A percentile compares a stretch with the other conserved stretches of the same genome.
Conservation (phyloP, 495 filamentous ascomycete genomes). For the Hypoxylon lenormandii region DNA sequence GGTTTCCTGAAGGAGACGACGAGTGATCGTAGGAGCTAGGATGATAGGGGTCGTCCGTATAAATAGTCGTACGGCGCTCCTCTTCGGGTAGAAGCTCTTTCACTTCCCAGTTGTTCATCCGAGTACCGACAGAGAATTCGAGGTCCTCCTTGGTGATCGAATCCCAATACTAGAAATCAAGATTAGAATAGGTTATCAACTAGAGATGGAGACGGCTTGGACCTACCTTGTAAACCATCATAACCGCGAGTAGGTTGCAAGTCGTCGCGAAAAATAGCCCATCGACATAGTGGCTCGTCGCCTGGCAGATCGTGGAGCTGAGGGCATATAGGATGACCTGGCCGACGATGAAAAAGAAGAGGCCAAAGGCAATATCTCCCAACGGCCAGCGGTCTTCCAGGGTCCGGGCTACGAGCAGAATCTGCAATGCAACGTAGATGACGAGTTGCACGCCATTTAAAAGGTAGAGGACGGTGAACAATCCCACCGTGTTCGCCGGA, state of each 20-base stretch:
- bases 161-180: conserved; percentile 85
- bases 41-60: conserved; percentile 71
- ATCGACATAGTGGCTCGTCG: conserved; percentile 91
- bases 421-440: conserved; percentile 87
- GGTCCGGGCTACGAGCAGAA: conserved; percentile 87
- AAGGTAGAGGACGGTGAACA: conserved; percentile 94
- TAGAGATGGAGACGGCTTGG: conserved; percentile 21
- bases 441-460: conserved; percentile 86
- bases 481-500: conserved; percentile 83
- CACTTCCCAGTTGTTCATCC: conserved; percentile 97
- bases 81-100: conserved; percentile 94
- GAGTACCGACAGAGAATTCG: conserved; percentile 95
- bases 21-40: conserved; percentile 59
- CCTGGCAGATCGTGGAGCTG: conserved; percentile 84
- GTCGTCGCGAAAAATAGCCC: conserved; percentile 94
- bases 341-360: conserved; percentile 90
- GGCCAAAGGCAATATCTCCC: conserved; percentile 90
- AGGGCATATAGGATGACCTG: conserved; percentile 94
- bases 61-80: conserved; percentile 80
- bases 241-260: conserved; percentile 92
- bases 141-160: conserved; percentile 98
- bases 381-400: conserved; percentile 95
- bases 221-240: conserved; percentile 99
- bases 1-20: conserved; percentile 56
- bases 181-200: conserved; percentile 10